phyloP scores from a whole-genome alignment of 768 basidiomycete species.

The Xerocomellus dryophilus region DNA sequence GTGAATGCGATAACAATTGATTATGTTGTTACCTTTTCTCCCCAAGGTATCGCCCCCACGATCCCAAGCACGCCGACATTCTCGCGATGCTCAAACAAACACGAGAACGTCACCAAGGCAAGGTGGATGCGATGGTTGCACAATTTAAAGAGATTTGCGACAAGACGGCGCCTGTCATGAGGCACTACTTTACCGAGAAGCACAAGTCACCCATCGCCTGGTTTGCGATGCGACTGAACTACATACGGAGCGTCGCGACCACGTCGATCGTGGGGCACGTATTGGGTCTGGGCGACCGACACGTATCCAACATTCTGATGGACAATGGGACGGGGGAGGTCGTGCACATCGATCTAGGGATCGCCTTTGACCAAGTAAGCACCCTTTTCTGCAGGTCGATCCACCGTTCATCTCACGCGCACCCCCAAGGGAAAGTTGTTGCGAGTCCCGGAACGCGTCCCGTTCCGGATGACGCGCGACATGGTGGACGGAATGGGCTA shows the following conservation, averaged over 20 bases:
- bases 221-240: conserved; percentile 88
- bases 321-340: conserved; percentile 82
- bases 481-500: conserved; percentile 93
- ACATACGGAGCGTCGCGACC: conserved; percentile 89
- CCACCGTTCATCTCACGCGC: background rate
- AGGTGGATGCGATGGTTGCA: conserved; percentile 30
- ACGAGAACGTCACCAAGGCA: conserved; percentile 31
- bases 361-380: conserved; percentile 89
- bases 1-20: conserved; percentile 16
- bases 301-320: conserved; percentile 87
- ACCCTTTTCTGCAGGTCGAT: background rate
- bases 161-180: conserved; percentile 79
- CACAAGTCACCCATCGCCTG: conserved; percentile 87
- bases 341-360: conserved; percentile 94
- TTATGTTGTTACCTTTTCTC: background rate
- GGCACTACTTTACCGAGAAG: conserved; percentile 90
- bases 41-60: conserved; percentile 63
- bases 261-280: conserved; percentile 93
- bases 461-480: conserved; percentile 92
- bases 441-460: conserved; percentile 80
- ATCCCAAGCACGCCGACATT: conserved; percentile 40
- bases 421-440: conserved; percentile 71
- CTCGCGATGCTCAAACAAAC: conserved; percentile 28
- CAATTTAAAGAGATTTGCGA: conserved; percentile 40
- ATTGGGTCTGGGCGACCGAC: conserved; percentile 90